phyloP scores from a whole-genome alignment of 2,329 filamentous ascomycete genomes.

The Hortaea sp. region DNA sequence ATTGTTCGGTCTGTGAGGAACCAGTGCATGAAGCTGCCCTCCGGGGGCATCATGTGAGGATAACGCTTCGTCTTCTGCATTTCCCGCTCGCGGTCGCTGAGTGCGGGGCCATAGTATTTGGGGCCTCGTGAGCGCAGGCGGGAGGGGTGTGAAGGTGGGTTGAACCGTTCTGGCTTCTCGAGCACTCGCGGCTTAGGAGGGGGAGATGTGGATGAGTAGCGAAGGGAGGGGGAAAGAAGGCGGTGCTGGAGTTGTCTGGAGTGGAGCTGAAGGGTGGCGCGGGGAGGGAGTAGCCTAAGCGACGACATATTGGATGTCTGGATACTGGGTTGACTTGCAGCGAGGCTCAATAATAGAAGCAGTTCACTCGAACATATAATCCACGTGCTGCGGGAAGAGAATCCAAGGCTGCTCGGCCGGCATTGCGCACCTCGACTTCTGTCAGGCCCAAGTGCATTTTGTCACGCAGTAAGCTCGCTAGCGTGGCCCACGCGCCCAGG shows the following conservation, averaged over 20 bases:
- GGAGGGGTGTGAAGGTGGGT: conserved; percentile 79
- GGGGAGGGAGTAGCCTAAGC: conserved; percentile 7
- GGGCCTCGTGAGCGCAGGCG: conserved; percentile 47
- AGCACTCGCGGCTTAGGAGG: conserved; percentile 57
- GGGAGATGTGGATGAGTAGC: conserved; percentile 23
- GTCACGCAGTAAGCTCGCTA: not conserved
- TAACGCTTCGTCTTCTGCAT: conserved; percentile 64
- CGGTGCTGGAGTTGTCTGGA: conserved; percentile 17
- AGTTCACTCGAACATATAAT: too few relatives aligned
- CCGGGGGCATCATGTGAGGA: conserved; percentile 78
- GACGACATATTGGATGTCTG: conserved; percentile 6
- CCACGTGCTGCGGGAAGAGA: too few relatives aligned
- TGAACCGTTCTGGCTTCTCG: conserved; percentile 80
- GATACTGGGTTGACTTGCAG: too few relatives aligned
- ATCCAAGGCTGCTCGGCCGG: too few relatives aligned
- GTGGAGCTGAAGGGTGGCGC: conserved; percentile 17
- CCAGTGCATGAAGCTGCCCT: conserved; percentile 73
- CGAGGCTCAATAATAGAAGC: too few relatives aligned
- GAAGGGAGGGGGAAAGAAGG: conserved; percentile 9
- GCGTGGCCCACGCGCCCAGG: not conserved
- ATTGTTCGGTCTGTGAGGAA: conserved; percentile 69
- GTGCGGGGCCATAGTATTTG: conserved; percentile 65
- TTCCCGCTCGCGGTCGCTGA: conserved; percentile 55
- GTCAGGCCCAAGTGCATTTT: not conserved
- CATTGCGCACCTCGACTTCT: too few relatives aligned